phyloP scores from a whole-genome alignment of 805 yeast species.

The Starmerella stigmatis region DNA sequence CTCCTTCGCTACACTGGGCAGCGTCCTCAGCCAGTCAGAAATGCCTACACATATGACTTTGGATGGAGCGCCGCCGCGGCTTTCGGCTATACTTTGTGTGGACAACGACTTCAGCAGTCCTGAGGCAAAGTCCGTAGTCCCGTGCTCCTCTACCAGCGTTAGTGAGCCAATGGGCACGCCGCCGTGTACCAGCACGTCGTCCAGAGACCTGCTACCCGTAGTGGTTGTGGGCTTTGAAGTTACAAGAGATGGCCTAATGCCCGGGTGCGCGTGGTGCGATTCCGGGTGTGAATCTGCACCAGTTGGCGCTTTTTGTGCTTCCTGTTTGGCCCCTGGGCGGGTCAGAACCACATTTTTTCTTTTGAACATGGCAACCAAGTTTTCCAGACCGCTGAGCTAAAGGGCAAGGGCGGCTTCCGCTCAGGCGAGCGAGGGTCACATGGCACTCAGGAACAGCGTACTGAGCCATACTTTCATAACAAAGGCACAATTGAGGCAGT shows the following conservation, averaged over 20 bases:
- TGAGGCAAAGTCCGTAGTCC: conserved; percentile 78
- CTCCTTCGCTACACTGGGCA: conserved; percentile 27
- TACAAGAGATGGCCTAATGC: conserved; percentile 62
- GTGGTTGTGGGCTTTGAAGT: conserved; percentile 70
- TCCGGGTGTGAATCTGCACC: background rate
- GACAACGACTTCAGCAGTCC: conserved; percentile 59
- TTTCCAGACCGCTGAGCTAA: too few species aligned
- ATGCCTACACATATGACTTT: conserved; percentile 21
- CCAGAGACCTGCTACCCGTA: conserved; percentile 70
- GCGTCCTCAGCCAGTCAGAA: conserved; percentile 22
- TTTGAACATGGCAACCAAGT: background rate
- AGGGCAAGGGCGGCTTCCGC: too few species aligned
- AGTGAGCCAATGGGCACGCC: conserved; percentile 76
- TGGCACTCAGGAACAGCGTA: too few species aligned
- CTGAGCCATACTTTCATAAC: too few species aligned
- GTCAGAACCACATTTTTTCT: conserved; percentile 4
- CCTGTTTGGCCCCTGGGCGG: background rate
- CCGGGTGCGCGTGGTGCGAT: conserved; percentile 43
- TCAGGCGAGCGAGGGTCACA: too few species aligned
- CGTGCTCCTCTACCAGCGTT: conserved; percentile 66
- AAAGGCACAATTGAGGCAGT: too few species aligned
- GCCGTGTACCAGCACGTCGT: conserved; percentile 61
- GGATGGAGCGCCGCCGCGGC: conserved; percentile 41
- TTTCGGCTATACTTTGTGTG: conserved; percentile 54
- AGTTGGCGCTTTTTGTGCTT: background rate